Percentiles rank a stretch among this genome's conserved stretches.
Evolutionary conservation across 2,329 filamentous ascomycete species (phyloP).

Genomic region (Colletotrichum lupini): DNA sequence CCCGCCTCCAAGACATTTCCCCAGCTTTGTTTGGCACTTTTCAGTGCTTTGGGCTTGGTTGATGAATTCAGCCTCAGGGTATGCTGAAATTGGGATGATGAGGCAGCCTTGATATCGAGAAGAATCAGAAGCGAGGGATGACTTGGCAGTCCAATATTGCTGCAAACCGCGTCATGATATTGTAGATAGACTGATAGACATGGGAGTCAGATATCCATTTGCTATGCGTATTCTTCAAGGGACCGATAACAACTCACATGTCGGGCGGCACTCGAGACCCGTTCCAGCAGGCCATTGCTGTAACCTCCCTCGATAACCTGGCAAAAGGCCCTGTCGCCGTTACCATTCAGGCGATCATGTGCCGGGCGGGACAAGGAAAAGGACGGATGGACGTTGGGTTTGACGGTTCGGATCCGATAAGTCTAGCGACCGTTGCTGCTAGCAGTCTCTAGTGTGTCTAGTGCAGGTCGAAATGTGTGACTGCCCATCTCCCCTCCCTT

Average conservation of each 20-base stretch:
- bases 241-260: conserved; percentile 15
- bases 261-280: conserved; percentile 3
- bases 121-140: background rate
- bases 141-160: background rate
- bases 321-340: background rate
- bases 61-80: background rate
- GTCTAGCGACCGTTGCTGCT: conserved; percentile 1
- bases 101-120: background rate
- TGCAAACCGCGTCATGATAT: no score
- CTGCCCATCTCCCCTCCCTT: background rate
- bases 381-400: conserved; percentile 5
- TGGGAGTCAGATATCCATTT: background rate
- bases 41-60: background rate
- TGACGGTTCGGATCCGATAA: conserved; percentile 17
- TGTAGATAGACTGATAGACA: background rate
- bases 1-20: background rate
- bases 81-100: background rate
- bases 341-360: conserved; percentile 22
- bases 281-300: background rate
- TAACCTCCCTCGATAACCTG: conserved; percentile 5
- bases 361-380: background rate
- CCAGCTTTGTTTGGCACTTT: background rate
- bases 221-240: background rate
- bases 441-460: background rate
- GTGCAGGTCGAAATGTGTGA: background rate